These are phyloP conservation scores for Gossypium lobatum DNA, from an alignment of 441 rosid genomes.

Conservation along the genomic window DNA sequence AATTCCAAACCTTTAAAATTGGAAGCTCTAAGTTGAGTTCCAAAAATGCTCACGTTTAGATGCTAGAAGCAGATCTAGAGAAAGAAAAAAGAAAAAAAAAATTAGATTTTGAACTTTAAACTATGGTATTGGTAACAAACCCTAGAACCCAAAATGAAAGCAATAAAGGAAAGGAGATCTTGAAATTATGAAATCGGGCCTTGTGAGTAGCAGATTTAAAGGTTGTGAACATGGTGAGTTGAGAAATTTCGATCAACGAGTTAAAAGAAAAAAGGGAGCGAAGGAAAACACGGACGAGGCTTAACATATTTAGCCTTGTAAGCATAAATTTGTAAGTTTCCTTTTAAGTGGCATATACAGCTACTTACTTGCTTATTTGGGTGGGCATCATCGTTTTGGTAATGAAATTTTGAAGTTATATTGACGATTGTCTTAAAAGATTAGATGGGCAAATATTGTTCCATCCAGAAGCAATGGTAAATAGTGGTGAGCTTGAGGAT, in stretches of 20 bases:
- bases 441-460: too few species aligned
- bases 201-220: conserved; percentile 26
- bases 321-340: too few species aligned
- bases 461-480: too few species aligned
- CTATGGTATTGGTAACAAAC: not conserved
- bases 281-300: not conserved
- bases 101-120: conserved; percentile 11
- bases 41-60: not conserved
- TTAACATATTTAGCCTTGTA: too few species aligned
- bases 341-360: too few species aligned
- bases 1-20: conserved; percentile 18
- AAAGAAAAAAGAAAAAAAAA: not conserved
- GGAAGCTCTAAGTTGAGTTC: conserved; percentile 1
- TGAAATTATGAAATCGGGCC: conserved; percentile 20
- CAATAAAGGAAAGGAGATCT: conserved; percentile 21
- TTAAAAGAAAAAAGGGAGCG: not conserved
- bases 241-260: conserved; percentile 21
- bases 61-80: conserved; percentile 25
- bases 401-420: too few species aligned
- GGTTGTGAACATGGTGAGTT: not conserved
- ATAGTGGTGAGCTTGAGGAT: too few species aligned
- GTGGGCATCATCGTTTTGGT: too few species aligned
- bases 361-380: too few species aligned
- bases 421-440: too few species aligned
- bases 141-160: not conserved